These are phyloP conservation scores for Lactarius pseudohatsudake DNA, from an alignment of 768 basidiomycete species.

Conservation along the genomic window DNA sequence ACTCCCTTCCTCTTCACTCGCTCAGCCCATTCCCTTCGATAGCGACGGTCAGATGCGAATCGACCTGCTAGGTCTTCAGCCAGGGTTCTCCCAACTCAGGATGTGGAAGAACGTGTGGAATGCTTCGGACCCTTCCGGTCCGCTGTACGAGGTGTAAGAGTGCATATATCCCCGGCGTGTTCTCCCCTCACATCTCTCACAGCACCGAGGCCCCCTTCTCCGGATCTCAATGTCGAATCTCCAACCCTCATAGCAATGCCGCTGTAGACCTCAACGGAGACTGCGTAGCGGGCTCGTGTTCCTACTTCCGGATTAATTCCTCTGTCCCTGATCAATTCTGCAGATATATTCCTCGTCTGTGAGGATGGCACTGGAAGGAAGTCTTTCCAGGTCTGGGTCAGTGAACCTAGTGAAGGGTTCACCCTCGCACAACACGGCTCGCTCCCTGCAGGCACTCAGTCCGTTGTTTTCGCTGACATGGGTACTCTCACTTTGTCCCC, in stretches of 20 bases:
- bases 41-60: conserved; percentile 86
- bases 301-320: not conserved
- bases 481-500: conserved; percentile 46
- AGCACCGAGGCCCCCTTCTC: conserved; percentile 54
- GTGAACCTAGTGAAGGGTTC: conserved; percentile 77
- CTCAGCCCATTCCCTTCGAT: conserved; percentile 88
- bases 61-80: conserved; percentile 70
- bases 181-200: not conserved
- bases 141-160: conserved; percentile 68
- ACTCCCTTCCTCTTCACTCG: conserved; percentile 60
- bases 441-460: conserved; percentile 74
- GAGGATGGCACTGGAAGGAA: conserved; percentile 50
- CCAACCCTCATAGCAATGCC: conserved; percentile 92
- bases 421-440: conserved; percentile 60
- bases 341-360: conserved; percentile 90
- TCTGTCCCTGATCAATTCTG: conserved; percentile 1
- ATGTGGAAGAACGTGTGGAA: conserved; percentile 86
- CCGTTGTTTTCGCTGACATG: conserved; percentile 87
- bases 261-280: conserved; percentile 94
- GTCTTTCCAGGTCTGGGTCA: conserved; percentile 91
- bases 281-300: conserved; percentile 77
- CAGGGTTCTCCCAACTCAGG: conserved; percentile 46
- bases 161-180: conserved; percentile 9
- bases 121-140: conserved; percentile 47
- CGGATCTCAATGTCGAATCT: conserved; percentile 67